Conservation (phyloP, 352 stramenopile genomes). For the Plasmopara muralis region DNA sequence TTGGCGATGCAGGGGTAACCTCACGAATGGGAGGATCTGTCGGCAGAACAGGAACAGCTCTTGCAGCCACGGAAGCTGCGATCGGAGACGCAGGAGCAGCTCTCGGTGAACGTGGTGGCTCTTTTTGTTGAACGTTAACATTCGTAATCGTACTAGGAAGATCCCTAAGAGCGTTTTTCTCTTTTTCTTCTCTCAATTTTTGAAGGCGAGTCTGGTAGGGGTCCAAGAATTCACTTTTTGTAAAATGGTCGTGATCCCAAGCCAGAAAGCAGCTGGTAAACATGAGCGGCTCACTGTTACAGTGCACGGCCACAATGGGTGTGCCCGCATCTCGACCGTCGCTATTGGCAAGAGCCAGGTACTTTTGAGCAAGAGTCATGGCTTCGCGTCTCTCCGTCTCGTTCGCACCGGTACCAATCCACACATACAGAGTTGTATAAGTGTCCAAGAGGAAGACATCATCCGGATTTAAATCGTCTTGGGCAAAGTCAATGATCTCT, state of each 20-base stretch:
- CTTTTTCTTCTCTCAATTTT: constrained; percentile 73
- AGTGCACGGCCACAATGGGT: constrained; percentile 75
- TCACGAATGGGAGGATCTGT: constrained; percentile 13
- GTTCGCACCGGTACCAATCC: constrained; percentile 78
- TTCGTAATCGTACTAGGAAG: constrained; percentile 48
- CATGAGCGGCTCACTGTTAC: constrained; percentile 77
- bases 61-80: constrained; percentile 6
- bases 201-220: constrained; percentile 82
- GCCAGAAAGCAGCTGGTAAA: constrained; percentile 90
- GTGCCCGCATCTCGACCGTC: constrained; percentile 80
- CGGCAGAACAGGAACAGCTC: constrained; percentile 20
- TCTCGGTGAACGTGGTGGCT: constrained; percentile 9
- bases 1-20: constrained; percentile 5
- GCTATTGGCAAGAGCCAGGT: constrained; percentile 61
- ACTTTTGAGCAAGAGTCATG: constrained; percentile 60
- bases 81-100: constrained; percentile 9
- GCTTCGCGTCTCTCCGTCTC: constrained; percentile 66
- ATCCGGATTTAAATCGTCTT: constrained; percentile 88
- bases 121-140: constrained; percentile 32
- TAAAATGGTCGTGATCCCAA: constrained; percentile 79
- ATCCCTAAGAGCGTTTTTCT: constrained; percentile 60
- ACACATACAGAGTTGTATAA: constrained; percentile 87
- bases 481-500: constrained; percentile 83
- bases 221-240: constrained; percentile 85
- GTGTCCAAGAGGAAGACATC: constrained; percentile 91